phyloP scores from a whole-genome alignment of 495 filamentous ascomycete species.

The Hypoxylon cercidicola region DNA sequence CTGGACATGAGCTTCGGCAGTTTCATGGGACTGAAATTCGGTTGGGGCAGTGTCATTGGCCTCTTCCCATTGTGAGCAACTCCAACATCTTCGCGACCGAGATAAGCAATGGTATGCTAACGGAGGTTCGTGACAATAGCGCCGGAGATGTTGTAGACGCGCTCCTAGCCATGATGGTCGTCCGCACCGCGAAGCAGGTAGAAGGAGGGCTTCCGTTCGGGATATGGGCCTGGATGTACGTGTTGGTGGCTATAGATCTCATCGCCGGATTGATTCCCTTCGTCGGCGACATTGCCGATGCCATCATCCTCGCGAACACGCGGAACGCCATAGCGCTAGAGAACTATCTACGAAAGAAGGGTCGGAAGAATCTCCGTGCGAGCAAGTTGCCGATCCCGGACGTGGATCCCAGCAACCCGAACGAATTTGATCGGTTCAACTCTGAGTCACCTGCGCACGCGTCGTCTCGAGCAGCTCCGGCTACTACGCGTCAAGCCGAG shows the following conservation, averaged over 20 bases:
- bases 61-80: conserved; percentile 77
- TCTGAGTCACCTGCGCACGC: conserved; percentile 31
- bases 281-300: conserved; percentile 83
- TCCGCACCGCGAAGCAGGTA: conserved; percentile 71
- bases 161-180: conserved; percentile 74
- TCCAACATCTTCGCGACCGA: not conserved
- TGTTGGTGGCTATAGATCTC: conserved; percentile 83
- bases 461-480: conserved; percentile 10
- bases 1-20: conserved; percentile 84
- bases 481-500: conserved; percentile 12
- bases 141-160: conserved; percentile 81
- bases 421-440: conserved; percentile 52
- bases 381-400: conserved; percentile 46
- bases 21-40: conserved; percentile 79
- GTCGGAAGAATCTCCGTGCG: conserved; percentile 53
- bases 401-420: conserved; percentile 54
- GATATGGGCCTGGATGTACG: conserved; percentile 72
- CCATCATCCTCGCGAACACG: conserved; percentile 71
- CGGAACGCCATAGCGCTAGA: conserved; percentile 81
- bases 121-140: conserved; percentile 47
- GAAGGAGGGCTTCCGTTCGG: conserved; percentile 73
- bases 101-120: conserved; percentile 21
- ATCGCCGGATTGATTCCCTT: conserved; percentile 84
- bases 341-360: conserved; percentile 70
- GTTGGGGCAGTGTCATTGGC: conserved; percentile 84